Evolutionary conservation across 2,329 filamentous ascomycete species (phyloP).

Genomic region (Colletotrichum salicis): DNA sequence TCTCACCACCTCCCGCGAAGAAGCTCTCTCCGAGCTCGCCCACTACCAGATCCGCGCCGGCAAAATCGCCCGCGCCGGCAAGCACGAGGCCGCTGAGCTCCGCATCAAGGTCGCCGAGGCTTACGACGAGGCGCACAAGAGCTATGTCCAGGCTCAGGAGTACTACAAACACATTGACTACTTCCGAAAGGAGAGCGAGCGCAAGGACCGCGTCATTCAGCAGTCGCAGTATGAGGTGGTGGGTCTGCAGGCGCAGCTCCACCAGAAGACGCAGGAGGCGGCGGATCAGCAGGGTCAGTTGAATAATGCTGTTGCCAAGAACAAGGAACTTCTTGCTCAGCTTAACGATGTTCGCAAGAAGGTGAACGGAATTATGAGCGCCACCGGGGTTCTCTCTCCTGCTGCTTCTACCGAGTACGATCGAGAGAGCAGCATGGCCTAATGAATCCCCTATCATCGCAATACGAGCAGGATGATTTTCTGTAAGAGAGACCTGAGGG

Average conservation of each 20-base stretch:
- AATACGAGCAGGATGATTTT: not conserved
- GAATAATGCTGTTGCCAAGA: not conserved
- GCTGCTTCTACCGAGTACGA: too few relatives aligned
- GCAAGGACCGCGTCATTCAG: not conserved
- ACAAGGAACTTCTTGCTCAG: not conserved
- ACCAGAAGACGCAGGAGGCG: not conserved
- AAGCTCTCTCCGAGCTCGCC: not conserved
- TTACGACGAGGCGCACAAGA: not conserved
- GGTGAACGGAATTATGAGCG: not conserved
- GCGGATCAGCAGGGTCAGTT: not conserved
- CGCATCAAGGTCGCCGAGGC: not conserved
- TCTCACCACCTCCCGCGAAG: not conserved
- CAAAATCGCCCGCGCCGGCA: not conserved
- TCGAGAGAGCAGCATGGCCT: too few relatives aligned
- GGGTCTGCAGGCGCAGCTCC: not conserved
- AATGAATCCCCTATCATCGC: accelerated
- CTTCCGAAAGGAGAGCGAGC: too few relatives aligned
- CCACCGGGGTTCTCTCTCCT: not conserved
- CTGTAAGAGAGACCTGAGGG: not conserved
- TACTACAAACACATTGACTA: too few relatives aligned
- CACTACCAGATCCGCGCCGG: not conserved
- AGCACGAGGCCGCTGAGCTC: not conserved
- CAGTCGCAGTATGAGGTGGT: not conserved
- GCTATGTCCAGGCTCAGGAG: not conserved
- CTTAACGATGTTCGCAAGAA: not conserved